Evolutionary conservation across 441 rosid genomes (phyloP), one percentile per base, ranked within the genome.

Genomic region (Syzygium malaccense): DNA sequence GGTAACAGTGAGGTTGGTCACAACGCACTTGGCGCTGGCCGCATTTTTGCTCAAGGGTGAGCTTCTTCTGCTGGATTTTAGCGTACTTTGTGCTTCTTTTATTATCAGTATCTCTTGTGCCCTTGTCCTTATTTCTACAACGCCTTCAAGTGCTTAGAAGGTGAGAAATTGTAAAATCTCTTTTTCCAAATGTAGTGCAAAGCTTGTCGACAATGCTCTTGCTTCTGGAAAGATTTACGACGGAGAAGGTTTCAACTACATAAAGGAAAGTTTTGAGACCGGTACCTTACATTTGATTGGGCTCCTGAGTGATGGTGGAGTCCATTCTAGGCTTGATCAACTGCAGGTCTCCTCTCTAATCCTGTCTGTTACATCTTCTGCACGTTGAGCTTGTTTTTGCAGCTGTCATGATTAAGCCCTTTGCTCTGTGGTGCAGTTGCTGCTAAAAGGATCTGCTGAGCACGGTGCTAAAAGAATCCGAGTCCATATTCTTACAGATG

Each of bases 1-100:
- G 99, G 99, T n/a, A 98, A 98, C 92, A 98, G 99, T 87, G 99
- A 98, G 90, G 99, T 97, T 49, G 99, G 99, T 75, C 99, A 98
- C 88, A 98, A 98, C 88, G 99, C 99, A 53, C 99, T 98, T 28
- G 99, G 99, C 15, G 99, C 99, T 57, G 99, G 99, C 25, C 94
- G 99, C 18, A 96, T 98, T 85, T 98, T 89, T 88, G 99, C 99
- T 86, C 99, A 98, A 90, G 99, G 98, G 98, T 95, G 68, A 87
- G 79, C 26, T 37, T 60, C 64, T 87, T 90, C 45, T 80, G 37
- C 28, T 86, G 37, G 54, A 55, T 71, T 48, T 84, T 48, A 58
- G 41, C 56, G 45, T 86, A 8, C 26, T 86, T 60, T 45, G 14
- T 87, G 53, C 14, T 10, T 41, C 37, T 49, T 56, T 75, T 26